Percentiles rank a stretch among this genome's conserved stretches.
phyloP scores from a whole-genome alignment of 495 filamentous ascomycete species.

The Trichoderma gamsii region DNA sequence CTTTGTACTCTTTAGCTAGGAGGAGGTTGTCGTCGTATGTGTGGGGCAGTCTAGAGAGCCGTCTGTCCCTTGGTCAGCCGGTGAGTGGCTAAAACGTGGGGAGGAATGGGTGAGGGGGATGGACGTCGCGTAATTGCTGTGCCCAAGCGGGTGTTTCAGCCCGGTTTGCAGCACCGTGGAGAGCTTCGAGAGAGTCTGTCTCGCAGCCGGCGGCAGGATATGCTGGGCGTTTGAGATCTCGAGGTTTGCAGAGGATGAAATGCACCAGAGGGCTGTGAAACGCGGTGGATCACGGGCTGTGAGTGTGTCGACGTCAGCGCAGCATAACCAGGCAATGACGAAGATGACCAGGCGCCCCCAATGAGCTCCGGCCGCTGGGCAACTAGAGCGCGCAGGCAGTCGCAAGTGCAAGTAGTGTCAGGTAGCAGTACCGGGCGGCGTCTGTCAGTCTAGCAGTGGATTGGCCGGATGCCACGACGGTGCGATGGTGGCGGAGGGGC shows the following conservation, averaged over 20 bases:
- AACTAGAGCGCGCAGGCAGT: background rate
- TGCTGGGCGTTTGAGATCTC: background rate
- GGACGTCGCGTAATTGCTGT: slow-evolving; percentile 13
- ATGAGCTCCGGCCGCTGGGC: background rate
- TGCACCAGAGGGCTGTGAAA: background rate
- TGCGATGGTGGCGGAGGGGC: slow-evolving; percentile 8
- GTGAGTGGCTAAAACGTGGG: slow-evolving; percentile 14
- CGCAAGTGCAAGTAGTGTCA: background rate
- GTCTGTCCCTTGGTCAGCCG: slow-evolving; percentile 12
- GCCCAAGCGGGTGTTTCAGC: slow-evolving; percentile 6
- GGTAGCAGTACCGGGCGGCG: background rate
- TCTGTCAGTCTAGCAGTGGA: background rate
- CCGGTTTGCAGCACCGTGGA: background rate
- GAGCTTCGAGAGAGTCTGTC: background rate
- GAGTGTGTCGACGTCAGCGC: slow-evolving; percentile 17
- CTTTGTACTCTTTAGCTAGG: slow-evolving; percentile 5
- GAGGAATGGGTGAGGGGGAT: slow-evolving; percentile 9
- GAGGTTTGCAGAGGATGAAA: background rate
- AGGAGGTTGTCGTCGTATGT: slow-evolving; percentile 12
- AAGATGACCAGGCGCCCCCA: background rate
- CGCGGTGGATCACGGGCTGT: slow-evolving; percentile 13
- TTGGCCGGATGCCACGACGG: background rate
- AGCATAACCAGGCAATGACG: slow-evolving; percentile 9
- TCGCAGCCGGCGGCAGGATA: background rate
- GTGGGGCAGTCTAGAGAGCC: slow-evolving; percentile 8